Conservation (phyloP, 345 rosid species). For the Bruguiera parviflora region DNA sequence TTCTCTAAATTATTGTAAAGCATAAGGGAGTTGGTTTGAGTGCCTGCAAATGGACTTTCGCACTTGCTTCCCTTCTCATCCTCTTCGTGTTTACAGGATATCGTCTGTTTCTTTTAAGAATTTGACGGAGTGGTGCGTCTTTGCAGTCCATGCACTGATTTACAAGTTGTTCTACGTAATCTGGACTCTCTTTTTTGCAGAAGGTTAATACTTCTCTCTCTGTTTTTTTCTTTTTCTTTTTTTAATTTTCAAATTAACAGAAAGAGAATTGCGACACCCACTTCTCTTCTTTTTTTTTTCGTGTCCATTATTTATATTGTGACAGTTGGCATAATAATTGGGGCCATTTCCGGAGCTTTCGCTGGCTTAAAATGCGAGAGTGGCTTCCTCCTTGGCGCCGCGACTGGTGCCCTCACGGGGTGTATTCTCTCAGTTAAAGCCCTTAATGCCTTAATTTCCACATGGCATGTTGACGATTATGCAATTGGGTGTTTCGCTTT, state of each 20-base stretch:
- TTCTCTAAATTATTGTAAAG: no score
- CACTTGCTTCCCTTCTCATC: no score
- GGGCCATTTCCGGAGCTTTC: slow-evolving; percentile 27
- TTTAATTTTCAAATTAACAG: neutral
- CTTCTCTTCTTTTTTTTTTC: neutral
- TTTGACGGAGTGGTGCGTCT: no score
- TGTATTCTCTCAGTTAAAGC: slow-evolving; percentile 16
- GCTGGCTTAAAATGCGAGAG: slow-evolving; percentile 25
- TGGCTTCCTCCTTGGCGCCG: slow-evolving; percentile 26
- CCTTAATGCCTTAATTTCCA: slow-evolving; percentile 7
- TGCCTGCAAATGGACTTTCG: no score
- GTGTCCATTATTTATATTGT: neutral
- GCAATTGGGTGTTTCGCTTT: slow-evolving; percentile 11
- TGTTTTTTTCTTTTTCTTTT: no score
- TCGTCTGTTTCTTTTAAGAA: no score
- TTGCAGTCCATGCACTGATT: neutral
- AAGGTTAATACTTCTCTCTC: slow-evolving; percentile 21
- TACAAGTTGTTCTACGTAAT: slow-evolving; percentile 17
- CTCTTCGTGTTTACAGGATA: no score
- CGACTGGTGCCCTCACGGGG: slow-evolving; percentile 31
- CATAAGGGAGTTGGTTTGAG: no score
- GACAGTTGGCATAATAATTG: slow-evolving; percentile 31
- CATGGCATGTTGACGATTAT: slow-evolving; percentile 18
- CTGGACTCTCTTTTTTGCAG: slow-evolving; percentile 23
- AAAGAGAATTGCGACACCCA: neutral